A percentile compares a stretch with the other conserved stretches of the same genome.
Evolutionary conservation across 2,329 filamentous ascomycete genomes (phyloP).

Genomic region (Cyphellophora europaea): DNA sequence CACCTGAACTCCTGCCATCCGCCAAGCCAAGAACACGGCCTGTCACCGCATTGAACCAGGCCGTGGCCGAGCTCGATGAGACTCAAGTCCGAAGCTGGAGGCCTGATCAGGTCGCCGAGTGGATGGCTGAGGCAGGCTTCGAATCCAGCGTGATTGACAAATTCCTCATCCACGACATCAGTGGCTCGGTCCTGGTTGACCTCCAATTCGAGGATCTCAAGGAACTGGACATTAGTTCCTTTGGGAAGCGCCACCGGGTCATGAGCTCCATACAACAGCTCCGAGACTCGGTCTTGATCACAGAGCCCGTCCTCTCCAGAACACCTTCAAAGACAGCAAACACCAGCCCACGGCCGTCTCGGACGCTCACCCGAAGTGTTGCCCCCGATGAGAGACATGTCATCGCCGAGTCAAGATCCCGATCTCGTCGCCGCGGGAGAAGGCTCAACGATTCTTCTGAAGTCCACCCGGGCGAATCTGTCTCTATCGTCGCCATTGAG

Average conservation of each 20-base stretch:
- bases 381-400: slow-evolving; percentile 14
- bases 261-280: slow-evolving; percentile 51
- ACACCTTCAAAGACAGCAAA: slow-evolving; percentile 9
- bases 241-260: slow-evolving; percentile 52
- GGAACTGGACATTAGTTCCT: slow-evolving; percentile 53
- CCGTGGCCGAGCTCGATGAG: slow-evolving; percentile 22
- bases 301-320: slow-evolving; percentile 10
- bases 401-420: slow-evolving; percentile 11
- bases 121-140: slow-evolving; percentile 77
- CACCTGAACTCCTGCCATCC: slow-evolving; percentile 14
- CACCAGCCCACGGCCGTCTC: slow-evolving; percentile 6
- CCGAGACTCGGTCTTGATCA: slow-evolving; percentile 25
- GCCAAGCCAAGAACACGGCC: slow-evolving; percentile 6
- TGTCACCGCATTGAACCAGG: slow-evolving; percentile 17
- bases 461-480: slow-evolving; percentile 71
- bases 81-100: slow-evolving; percentile 24
- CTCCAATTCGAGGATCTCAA: slow-evolving; percentile 75
- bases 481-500: slow-evolving; percentile 87
- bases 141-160: slow-evolving; percentile 69
- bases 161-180: slow-evolving; percentile 88
- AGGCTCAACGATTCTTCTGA: slow-evolving; percentile 40
- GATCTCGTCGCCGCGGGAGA: slow-evolving; percentile 20
- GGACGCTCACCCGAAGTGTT: slow-evolving; percentile 12
- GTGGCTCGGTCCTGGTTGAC: slow-evolving; percentile 76
- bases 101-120: slow-evolving; percentile 41